These are phyloP conservation scores for Tirmania nivea DNA, from an alignment of 495 filamentous ascomycete genomes.

Conservation along the genomic window DNA sequence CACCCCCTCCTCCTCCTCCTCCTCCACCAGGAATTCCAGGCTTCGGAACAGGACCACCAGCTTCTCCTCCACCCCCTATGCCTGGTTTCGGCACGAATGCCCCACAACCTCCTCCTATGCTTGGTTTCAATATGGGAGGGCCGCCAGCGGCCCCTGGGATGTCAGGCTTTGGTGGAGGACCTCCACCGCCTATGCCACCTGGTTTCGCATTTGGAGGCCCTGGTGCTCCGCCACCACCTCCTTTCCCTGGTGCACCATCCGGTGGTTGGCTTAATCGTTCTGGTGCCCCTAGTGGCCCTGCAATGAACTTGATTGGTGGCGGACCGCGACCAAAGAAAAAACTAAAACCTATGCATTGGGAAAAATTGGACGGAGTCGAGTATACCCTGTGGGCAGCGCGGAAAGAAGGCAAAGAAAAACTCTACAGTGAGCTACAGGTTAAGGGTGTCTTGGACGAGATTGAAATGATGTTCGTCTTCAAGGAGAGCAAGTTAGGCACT, in stretches of 20 bases:
- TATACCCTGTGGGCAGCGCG: constrained; percentile 90
- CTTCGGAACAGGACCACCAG: constrained; percentile 20
- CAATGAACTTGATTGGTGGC: constrained; percentile 19
- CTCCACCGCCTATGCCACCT: constrained; percentile 7
- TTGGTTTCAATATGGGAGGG: constrained; percentile 26
- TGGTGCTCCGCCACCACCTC: constrained; percentile 14
- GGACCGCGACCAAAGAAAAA: constrained; percentile 92
- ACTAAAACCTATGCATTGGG: constrained; percentile 97
- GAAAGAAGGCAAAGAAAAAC: constrained; percentile 68
- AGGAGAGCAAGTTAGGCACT: constrained; percentile 58
- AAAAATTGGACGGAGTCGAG: constrained; percentile 85
- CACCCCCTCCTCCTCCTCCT: constrained; percentile 28
- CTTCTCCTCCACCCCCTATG: constrained; percentile 38
- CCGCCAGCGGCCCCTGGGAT: constrained; percentile 11
- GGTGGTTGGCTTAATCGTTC: constrained; percentile 19
- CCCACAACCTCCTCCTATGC: constrained; percentile 34
- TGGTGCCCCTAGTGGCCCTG: constrained; percentile 11
- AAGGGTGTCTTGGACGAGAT: constrained; percentile 95
- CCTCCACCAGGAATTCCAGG: constrained; percentile 26
- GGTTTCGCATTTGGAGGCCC: constrained; percentile 8
- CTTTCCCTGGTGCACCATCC: constrained; percentile 9
- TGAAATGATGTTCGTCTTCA: constrained; percentile 90
- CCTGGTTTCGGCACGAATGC: constrained; percentile 22
- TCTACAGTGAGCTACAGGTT: constrained; percentile 74
- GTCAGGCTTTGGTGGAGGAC: constrained; percentile 3